Evolutionary conservation across 805 yeast genomes (phyloP).

Genomic region (Wickerhamiella brachini): DNA sequence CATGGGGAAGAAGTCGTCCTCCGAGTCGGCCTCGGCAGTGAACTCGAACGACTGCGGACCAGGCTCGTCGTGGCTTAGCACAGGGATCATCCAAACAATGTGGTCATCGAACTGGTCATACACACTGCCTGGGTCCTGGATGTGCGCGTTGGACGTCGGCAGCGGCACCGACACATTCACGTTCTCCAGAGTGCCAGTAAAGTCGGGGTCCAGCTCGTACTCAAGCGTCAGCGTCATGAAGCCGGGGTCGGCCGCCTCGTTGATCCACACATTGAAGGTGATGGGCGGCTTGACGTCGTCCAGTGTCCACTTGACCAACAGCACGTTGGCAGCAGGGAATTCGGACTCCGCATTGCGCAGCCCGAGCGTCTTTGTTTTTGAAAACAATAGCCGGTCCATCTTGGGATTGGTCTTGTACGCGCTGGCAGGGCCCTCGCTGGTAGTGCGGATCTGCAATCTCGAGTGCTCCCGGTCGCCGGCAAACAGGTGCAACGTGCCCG

Average conservation of each 20-base stretch:
- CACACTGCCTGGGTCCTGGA: slow-evolving; percentile 25
- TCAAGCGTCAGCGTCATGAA: slow-evolving; percentile 70
- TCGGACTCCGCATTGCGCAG: slow-evolving; percentile 65
- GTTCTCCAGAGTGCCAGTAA: slow-evolving; percentile 36
- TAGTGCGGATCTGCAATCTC: slow-evolving; percentile 47
- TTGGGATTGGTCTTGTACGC: slow-evolving; percentile 94
- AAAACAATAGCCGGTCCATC: slow-evolving; percentile 67
- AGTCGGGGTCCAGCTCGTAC: slow-evolving; percentile 52
- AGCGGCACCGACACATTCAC: slow-evolving; percentile 53
- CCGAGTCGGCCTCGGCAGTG: slow-evolving; percentile 56
- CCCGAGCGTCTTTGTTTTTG: slow-evolving; percentile 42
- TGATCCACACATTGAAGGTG: slow-evolving; percentile 73
- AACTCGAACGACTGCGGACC: slow-evolving; percentile 66
- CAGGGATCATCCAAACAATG: slow-evolving; percentile 47
- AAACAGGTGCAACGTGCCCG: slow-evolving; percentile 83
- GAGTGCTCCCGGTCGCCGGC: slow-evolving; percentile 65
- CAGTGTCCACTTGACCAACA: slow-evolving; percentile 87
- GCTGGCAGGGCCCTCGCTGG: slow-evolving; percentile 36
- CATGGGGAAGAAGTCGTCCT: slow-evolving; percentile 83
- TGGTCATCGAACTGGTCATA: slow-evolving; percentile 53
- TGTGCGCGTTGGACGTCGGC: slow-evolving; percentile 41
- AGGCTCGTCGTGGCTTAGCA: slow-evolving; percentile 32
- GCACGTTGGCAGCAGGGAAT: slow-evolving; percentile 84
- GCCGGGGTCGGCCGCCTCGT: slow-evolving; percentile 39
- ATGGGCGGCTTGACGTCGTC: slow-evolving; percentile 47